phyloP scores from a whole-genome alignment of 805 yeast genomes.

The Candida sakaeoensis region DNA sequence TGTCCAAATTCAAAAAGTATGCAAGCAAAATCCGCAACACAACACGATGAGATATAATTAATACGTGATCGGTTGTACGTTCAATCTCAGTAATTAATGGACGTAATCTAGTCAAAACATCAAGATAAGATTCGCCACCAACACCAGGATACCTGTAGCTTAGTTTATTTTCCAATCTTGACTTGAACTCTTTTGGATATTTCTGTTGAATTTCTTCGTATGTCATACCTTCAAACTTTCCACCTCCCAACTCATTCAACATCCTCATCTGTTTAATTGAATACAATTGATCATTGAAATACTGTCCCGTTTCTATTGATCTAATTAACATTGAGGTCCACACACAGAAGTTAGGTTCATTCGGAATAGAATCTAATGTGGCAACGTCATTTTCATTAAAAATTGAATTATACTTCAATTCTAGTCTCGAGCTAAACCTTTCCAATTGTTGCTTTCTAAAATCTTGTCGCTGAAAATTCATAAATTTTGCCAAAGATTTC shows the following conservation, averaged over 20 bases:
- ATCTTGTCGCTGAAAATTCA: slow-evolving; percentile 63
- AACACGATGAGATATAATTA: slow-evolving; percentile 85
- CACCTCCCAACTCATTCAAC: slow-evolving; percentile 93
- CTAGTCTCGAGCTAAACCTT: slow-evolving; percentile 45
- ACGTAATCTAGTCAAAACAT: slow-evolving; percentile 84
- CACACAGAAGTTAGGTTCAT: slow-evolving; percentile 77
- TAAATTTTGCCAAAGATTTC: slow-evolving; percentile 67
- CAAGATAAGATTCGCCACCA: slow-evolving; percentile 94
- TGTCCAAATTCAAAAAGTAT: slow-evolving; percentile 78
- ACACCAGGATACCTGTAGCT: slow-evolving; percentile 93
- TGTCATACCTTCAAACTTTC: slow-evolving; percentile 89
- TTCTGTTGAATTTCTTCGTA: slow-evolving; percentile 74
- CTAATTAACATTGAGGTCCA: slow-evolving; percentile 89
- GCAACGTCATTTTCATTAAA: slow-evolving; percentile 21
- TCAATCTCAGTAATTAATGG: slow-evolving; percentile 92
- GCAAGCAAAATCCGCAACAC: slow-evolving; percentile 85
- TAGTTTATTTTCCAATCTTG: slow-evolving; percentile 73
- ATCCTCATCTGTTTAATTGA: slow-evolving; percentile 85
- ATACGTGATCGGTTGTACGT: slow-evolving; percentile 80
- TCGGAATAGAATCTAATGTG: slow-evolving; percentile 25
- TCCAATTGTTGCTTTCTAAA: slow-evolving; percentile 63
- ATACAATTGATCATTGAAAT: slow-evolving; percentile 69
- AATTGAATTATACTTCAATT: slow-evolving; percentile 36
- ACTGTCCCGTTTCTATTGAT: slow-evolving; percentile 71
- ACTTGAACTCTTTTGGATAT: slow-evolving; percentile 74